These are phyloP conservation scores for Neurospora sp. DNA, from an alignment of 495 filamentous ascomycete genomes.

Conservation along the genomic window DNA sequence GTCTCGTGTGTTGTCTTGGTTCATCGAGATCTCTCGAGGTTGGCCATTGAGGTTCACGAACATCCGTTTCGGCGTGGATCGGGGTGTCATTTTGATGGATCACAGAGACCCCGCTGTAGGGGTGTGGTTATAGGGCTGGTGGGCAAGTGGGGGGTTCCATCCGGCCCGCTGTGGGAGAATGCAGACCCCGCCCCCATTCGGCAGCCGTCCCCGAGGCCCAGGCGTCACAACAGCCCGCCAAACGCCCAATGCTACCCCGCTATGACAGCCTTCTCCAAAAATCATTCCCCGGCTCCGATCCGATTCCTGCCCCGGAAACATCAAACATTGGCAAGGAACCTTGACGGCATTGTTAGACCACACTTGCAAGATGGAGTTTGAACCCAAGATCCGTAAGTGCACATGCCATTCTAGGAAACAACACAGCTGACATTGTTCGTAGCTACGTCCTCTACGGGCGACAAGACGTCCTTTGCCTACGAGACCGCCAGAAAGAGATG, in stretches of 20 bases:
- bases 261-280: not conserved
- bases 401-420: not conserved
- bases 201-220: not conserved
- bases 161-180: not conserved
- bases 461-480: conserved; percentile 80
- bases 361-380: conserved; percentile 26
- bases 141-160: not conserved
- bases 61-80: not conserved
- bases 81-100: not conserved
- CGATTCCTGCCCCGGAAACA: not conserved
- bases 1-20: not conserved
- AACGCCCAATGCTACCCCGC: not conserved
- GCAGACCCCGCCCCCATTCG: not conserved
- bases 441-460: conserved; percentile 73
- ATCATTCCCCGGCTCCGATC: not conserved
- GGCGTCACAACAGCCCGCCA: not conserved
- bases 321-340: not conserved
- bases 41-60: not conserved
- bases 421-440: not conserved
- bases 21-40: not conserved
- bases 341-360: not conserved
- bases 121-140: not conserved
- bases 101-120: not conserved
- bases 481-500: conserved; percentile 74
- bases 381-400: conserved; percentile 17